Evolutionary conservation across 805 yeast genomes (phyloP).

Genomic region (Martiniozyma abietophila): DNA sequence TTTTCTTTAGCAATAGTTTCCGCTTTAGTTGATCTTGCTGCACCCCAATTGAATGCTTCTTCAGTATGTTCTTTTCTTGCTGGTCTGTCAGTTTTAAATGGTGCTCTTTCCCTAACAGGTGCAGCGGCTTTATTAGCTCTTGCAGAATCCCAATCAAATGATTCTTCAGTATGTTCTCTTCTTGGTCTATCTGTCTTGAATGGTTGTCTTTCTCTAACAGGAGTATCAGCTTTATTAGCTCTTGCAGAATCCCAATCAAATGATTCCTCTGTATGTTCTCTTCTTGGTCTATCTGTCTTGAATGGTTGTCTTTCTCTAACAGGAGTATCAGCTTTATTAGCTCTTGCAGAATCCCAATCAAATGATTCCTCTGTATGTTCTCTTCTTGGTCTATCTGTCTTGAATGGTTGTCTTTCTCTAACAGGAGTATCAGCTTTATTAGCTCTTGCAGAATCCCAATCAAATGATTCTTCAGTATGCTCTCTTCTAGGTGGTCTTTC

Average conservation of each 20-base stretch:
- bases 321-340: constrained; percentile 9
- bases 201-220: constrained; percentile 19
- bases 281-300: constrained; percentile 8
- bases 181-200: constrained; percentile 19
- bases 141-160: constrained; percentile 38
- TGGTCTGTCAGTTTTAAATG: constrained; percentile 6
- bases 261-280: constrained; percentile 23
- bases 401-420: constrained; percentile 23
- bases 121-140: constrained; percentile 17
- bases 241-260: constrained; percentile 53
- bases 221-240: constrained; percentile 17
- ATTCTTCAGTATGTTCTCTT: constrained; percentile 21
- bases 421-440: constrained; percentile 14
- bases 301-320: constrained; percentile 25
- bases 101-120: constrained; percentile 22
- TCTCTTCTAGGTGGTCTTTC: constrained; percentile 14
- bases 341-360: constrained; percentile 37
- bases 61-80: constrained; percentile 40
- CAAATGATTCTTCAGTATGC: constrained; percentile 32
- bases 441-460: constrained; percentile 45
- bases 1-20: too few species aligned
- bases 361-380: constrained; percentile 28
- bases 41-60: constrained; percentile 37
- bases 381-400: constrained; percentile 22
- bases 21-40: constrained; percentile 13